A percentile compares a stretch with the other conserved stretches of the same genome.
Evolutionary conservation across 2,329 filamentous ascomycete genomes (phyloP).

Genomic region (Penicillium sp.): DNA sequence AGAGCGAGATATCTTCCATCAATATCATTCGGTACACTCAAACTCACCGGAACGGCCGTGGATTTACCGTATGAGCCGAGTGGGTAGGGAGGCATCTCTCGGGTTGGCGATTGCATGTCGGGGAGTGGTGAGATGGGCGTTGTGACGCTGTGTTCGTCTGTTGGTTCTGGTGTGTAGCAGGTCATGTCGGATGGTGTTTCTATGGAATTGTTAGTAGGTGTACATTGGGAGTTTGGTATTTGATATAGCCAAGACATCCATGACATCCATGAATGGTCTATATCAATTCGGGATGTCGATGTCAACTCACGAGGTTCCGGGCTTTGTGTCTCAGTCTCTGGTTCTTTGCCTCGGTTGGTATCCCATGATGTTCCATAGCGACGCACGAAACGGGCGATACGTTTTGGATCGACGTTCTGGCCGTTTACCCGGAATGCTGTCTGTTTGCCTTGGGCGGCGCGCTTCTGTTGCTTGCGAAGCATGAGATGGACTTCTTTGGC

Average conservation of each 20-base stretch:
- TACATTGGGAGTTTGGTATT: not conserved
- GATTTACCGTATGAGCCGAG: slow-evolving; percentile 10
- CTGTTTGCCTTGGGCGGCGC: slow-evolving; percentile 39
- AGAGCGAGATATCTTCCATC: slow-evolving; percentile 4
- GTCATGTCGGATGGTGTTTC: slow-evolving; percentile 42
- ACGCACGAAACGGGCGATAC: slow-evolving; percentile 37
- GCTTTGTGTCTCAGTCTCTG: slow-evolving; percentile 25
- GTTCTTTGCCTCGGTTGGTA: slow-evolving; percentile 20
- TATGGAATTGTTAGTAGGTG: slow-evolving; percentile 13
- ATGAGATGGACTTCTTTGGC: slow-evolving; percentile 40
- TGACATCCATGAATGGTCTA: not conserved
- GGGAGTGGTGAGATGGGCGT: slow-evolving; percentile 29
- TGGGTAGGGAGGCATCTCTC: slow-evolving; percentile 22
- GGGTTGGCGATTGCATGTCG: slow-evolving; percentile 28
- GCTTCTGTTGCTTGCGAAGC: slow-evolving; percentile 41
- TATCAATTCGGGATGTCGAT: not conserved
- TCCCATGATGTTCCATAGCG: slow-evolving; percentile 34
- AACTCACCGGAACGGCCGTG: slow-evolving; percentile 6
- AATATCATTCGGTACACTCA: slow-evolving; percentile 12
- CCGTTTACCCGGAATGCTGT: slow-evolving; percentile 38
- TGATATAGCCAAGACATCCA: not conserved
- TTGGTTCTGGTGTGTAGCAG: slow-evolving; percentile 39
- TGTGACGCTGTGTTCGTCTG: slow-evolving; percentile 27
- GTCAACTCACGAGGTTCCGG: slow-evolving; percentile 35
- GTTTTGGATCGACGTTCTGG: slow-evolving; percentile 36